Percentiles rank a stretch among this genome's conserved stretches.
phyloP scores from a whole-genome alignment of 805 yeast species.

The Yarrowia porcina region DNA sequence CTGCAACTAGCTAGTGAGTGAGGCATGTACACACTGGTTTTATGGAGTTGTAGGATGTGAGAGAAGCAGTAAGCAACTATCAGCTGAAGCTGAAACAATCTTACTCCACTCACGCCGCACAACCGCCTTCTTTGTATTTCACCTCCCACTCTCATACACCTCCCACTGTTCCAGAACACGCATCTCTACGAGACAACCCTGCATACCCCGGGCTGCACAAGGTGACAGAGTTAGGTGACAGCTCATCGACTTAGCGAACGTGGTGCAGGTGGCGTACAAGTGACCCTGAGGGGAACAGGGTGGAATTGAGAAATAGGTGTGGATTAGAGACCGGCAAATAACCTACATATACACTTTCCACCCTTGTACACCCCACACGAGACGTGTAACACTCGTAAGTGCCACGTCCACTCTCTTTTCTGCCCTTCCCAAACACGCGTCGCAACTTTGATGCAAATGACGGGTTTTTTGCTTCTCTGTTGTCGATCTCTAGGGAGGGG shows the following conservation, averaged over 20 bases:
- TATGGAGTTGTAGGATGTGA: no score
- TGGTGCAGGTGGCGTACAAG: background rate
- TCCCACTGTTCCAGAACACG: background rate
- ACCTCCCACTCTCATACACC: background rate
- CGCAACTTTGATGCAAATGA: conserved; percentile 1
- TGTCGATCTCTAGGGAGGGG: background rate
- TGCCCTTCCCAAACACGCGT: background rate
- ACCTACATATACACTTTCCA: background rate
- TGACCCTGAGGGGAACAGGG: background rate
- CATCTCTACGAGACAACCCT: background rate
- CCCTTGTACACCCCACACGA: background rate
- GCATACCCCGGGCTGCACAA: conserved; percentile 11
- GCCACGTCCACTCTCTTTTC: conserved; percentile 1
- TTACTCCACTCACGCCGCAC: no score
- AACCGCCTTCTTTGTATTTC: no score
- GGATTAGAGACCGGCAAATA: no score
- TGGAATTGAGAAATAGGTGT: background rate
- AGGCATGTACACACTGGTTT: no score
- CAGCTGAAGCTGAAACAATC: no score
- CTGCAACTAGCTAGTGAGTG: background rate
- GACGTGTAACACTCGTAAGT: background rate
- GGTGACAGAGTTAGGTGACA: conserved; percentile 1
- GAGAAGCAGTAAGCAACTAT: no score
- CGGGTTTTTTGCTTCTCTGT: background rate
- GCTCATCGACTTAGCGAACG: conserved; percentile 15